Base-by-base conservation (phyloP, 139 green algal species). In the Yamagishiella unicocca region DNA sequence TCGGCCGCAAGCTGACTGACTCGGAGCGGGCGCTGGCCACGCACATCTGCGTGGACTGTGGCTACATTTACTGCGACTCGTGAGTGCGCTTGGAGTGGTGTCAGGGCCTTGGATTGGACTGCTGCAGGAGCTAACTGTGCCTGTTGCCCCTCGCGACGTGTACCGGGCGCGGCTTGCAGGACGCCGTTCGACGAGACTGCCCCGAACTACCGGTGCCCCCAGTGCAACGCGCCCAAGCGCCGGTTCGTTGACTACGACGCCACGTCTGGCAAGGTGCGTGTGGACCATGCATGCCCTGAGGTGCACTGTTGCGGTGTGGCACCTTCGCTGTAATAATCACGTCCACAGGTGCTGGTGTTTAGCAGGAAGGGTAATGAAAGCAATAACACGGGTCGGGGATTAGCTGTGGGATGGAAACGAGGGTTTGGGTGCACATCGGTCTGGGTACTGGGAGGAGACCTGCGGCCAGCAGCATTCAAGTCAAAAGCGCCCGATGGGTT, bases 11-110 rank as follows among this genome's bases (percentile, higher is more conserved):
- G 92, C 95, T 99, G 12, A 98, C 94, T 27, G 86, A 94, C 1
- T 87, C 90, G 50, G 96, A 99, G 91, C 93, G 94, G 88, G 96
- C 95, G 62, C 91, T 94, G 7, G 98, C 98, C 45, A 97, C 96
- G 17, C 98, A 99, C 95, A 98, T 99, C 78, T 99, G 97, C 91
- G 92, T 97, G 19, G 97, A 98, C 93, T 98, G 98, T 82, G 97
- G 97, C 29, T 99, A 95, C 76, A 95, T 98, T 70, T 99, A 98
- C 93, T 92, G 86, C 42, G 92, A 95, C 22, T 9, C 50, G 92
- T 94, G 82, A 90, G 84, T 88, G 4, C 38, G 40, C 9, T 54
- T 14, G 33, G 66, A 6, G 31, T 24, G 8, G 66, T 74, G 19
- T n/a, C n/a, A n/a, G n/a, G n/a, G n/a, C n/a, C n/a, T n/a, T n/a